Evolutionary conservation across 129 eudicot genomes (phyloP), one percentile per base, ranked within the genome.

Genomic region (Lactuca sativa): DNA sequence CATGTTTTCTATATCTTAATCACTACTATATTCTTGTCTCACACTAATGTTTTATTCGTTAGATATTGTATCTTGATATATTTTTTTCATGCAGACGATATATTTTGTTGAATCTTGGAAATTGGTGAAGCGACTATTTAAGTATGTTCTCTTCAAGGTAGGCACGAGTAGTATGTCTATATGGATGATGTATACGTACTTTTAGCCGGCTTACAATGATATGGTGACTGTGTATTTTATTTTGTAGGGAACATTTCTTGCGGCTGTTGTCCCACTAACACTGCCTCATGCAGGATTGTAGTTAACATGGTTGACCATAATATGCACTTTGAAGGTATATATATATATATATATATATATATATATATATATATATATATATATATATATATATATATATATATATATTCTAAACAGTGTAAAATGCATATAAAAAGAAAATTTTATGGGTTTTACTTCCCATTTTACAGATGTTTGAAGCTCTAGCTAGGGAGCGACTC

Each of bases 401-500:
- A n/a, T n/a, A n/a, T n/a, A n/a, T 25, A 0, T 25, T 25, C 1
- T 25, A 25, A 25, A 25, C 1, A 25, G 30, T 25, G 30, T 2
- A 25, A 25, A 25, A 25, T 25, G 30, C 30, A 25, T 25, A 25
- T 25, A 25, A 25, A 25, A 25, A 25, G 30, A 1, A 25, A 25
- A 25, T 25, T 25, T 25, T 2, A 25, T 25, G 1, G 30, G 30
- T 1, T 25, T 25, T 25, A 25, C 30, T 25, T 25, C 1, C n/a
- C 10, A 49, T 64, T 47, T 57, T 78, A 58, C 74, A 86, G 98
- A 92, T 92, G 98, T 92, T 92, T 79, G 96, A 92, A 89, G 98
- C 98, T 57, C 80, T 92, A 76, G 95, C 96, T 59, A 84, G 96
- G 79, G 98, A 92, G 56, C 86, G 98, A 59, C 98, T 92, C 64